These are phyloP conservation scores for Alternaria burnsii DNA, from an alignment of 2,329 filamentous ascomycete genomes.

Conservation along the genomic window DNA sequence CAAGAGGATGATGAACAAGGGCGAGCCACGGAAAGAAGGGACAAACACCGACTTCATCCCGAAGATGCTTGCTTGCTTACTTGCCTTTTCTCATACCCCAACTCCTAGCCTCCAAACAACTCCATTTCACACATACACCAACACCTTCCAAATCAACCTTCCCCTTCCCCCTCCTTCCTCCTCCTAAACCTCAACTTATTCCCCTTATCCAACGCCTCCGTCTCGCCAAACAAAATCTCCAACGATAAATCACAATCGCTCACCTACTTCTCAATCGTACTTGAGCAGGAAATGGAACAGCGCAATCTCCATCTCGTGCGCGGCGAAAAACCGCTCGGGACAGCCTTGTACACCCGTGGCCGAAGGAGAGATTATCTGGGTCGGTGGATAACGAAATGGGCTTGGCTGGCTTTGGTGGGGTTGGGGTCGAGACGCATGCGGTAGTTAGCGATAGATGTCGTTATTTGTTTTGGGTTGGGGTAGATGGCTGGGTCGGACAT, in stretches of 20 bases:
- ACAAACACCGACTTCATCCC: too few species aligned
- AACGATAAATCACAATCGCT: too few species aligned
- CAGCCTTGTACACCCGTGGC: slow-evolving; percentile 23
- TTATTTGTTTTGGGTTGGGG: not conserved
- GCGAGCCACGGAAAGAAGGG: too few species aligned
- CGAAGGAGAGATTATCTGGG: slow-evolving; percentile 23
- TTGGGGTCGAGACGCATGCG: not conserved
- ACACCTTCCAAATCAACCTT: slow-evolving; percentile 1
- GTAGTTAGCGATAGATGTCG: slow-evolving; percentile 3
- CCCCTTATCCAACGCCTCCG: not conserved
- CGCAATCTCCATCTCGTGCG: slow-evolving; percentile 29
- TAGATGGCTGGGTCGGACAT: not conserved
- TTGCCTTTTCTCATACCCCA: too few species aligned
- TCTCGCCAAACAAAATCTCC: not conserved
- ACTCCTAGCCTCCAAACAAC: too few species aligned
- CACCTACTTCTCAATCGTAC: slow-evolving; percentile 19
- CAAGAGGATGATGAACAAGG: too few species aligned
- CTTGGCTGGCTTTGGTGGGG: not conserved
- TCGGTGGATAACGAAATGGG: not conserved
- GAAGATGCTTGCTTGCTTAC: too few species aligned
- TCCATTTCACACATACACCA: not conserved
- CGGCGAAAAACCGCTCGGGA: slow-evolving; percentile 33
- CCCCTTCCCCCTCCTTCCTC: not conserved
- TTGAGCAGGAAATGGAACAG: slow-evolving; percentile 23
- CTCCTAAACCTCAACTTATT: not conserved